Percentiles rank a stretch among this genome's conserved stretches.
These are phyloP conservation scores for Fusarium acutatum DNA, from an alignment of 2,329 filamentous ascomycete genomes.

Conservation along the genomic window DNA sequence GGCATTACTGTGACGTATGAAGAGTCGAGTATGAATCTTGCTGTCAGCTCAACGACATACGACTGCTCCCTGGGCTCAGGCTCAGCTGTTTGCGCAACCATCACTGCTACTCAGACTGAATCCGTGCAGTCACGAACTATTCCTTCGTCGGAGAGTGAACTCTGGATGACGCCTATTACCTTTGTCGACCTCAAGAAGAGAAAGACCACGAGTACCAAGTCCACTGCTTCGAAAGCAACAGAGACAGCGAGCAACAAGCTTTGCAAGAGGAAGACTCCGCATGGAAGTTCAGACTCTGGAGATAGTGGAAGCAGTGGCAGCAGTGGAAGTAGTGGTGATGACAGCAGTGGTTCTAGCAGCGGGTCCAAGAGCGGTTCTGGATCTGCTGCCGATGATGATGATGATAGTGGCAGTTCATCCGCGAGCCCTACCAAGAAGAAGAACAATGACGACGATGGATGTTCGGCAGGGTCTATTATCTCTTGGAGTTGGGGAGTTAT, in stretches of 20 bases:
- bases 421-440: neutral
- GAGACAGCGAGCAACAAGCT: neutral
- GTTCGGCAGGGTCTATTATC: neutral
- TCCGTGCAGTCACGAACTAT: neutral
- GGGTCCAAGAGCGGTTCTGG: neutral
- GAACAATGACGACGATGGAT: neutral
- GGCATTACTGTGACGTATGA: slow-evolving; percentile 35
- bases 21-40: slow-evolving; percentile 14
- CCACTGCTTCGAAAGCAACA: neutral
- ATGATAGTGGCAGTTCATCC: neutral
- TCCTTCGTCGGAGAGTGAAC: slow-evolving; percentile 11
- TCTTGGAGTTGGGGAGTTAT: slow-evolving; percentile 9
- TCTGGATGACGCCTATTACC: slow-evolving; percentile 36
- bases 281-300: neutral
- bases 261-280: slow-evolving; percentile 11
- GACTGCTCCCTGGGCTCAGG: slow-evolving; percentile 19
- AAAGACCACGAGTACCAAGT: neutral
- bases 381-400: neutral
- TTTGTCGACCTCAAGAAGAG: slow-evolving; percentile 18
- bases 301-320: neutral
- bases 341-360: neutral
- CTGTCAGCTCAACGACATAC: slow-evolving; percentile 28
- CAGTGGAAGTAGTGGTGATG: neutral
- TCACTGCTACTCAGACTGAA: fast-evolving
- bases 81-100: slow-evolving; percentile 22